Conservation (phyloP, 2,329 filamentous ascomycete genomes). For the Pestalotiopsis sp. region DNA sequence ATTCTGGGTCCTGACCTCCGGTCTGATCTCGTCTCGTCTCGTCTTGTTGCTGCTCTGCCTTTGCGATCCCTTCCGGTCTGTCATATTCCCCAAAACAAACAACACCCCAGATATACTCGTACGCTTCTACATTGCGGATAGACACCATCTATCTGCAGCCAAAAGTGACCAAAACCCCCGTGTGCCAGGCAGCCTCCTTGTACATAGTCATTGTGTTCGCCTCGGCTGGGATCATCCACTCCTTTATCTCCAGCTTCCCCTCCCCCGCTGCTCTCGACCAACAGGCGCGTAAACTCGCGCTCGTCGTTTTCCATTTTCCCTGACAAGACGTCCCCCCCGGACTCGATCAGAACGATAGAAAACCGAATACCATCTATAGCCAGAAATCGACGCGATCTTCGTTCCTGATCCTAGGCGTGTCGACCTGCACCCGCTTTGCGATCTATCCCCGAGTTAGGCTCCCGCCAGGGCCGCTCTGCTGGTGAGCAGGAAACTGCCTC, state of each 20-base stretch:
- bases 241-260: slow-evolving; percentile 15
- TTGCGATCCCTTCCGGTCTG: background rate
- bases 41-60: background rate
- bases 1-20: slow-evolving; percentile 5
- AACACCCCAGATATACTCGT: slow-evolving; percentile 4
- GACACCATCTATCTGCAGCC: background rate
- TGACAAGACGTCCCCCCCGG: background rate
- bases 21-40: background rate
- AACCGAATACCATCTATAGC: background rate
- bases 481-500: slow-evolving; percentile 34
- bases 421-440: background rate
- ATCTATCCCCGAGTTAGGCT: slow-evolving; percentile 1
- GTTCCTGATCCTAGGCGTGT: background rate
- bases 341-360: background rate
- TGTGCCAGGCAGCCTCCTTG: background rate
- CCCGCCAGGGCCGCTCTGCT: slow-evolving; percentile 30
- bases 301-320: background rate
- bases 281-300: slow-evolving; percentile 10
- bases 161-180: background rate
- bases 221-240: slow-evolving; percentile 17
- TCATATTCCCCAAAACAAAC: background rate
- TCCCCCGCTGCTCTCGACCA: slow-evolving; percentile 5
- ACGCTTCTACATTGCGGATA: background rate
- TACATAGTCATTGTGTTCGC: slow-evolving; percentile 12
- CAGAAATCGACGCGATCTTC: background rate